phyloP scores from a whole-genome alignment of 805 yeast species.

The Myxozyma nipponensis region DNA sequence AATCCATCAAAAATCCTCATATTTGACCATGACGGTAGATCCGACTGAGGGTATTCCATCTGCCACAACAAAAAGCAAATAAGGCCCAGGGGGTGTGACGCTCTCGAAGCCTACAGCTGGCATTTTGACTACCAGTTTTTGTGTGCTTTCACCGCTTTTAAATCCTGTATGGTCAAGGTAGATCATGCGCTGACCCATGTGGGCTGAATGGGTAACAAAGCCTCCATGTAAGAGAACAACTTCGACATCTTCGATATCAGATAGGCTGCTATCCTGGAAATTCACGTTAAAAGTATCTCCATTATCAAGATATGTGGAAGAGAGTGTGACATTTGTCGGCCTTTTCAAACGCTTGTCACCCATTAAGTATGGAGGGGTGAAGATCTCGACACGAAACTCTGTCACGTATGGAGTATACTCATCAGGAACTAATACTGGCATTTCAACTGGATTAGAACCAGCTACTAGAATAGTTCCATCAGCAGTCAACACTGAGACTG shows the following conservation, averaged over 20 bases:
- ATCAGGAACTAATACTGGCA: constrained; percentile 18
- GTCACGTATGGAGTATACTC: constrained; percentile 25
- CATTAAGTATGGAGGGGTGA: constrained; percentile 23
- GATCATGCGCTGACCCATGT: constrained; percentile 26
- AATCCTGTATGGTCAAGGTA: constrained; percentile 18
- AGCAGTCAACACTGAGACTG: constrained; percentile 17
- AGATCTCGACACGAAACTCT: constrained; percentile 24
- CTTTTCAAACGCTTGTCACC: constrained; percentile 19
- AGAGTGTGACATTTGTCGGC: constrained; percentile 9
- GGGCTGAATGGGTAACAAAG: constrained; percentile 23
- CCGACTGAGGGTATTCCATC: constrained; percentile 24
- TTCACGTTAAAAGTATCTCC: constrained; percentile 15
- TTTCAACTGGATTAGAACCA: constrained; percentile 25
- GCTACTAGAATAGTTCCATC: constrained; percentile 23
- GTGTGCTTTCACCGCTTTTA: background rate
- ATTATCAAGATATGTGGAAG: constrained; percentile 2
- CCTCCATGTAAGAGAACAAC: constrained; percentile 22
- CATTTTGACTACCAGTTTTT: constrained; percentile 15
- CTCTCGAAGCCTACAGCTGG: constrained; percentile 11
- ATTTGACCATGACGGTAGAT: constrained; percentile 17
- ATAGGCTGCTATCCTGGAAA: constrained; percentile 1
- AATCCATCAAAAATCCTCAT: constrained; percentile 3
- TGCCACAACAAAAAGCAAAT: constrained; percentile 20
- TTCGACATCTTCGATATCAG: constrained; percentile 1
- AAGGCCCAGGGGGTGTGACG: constrained; percentile 25